Base-by-base conservation (phyloP, 257 asterid genomes). In the Verbena officinalis region DNA sequence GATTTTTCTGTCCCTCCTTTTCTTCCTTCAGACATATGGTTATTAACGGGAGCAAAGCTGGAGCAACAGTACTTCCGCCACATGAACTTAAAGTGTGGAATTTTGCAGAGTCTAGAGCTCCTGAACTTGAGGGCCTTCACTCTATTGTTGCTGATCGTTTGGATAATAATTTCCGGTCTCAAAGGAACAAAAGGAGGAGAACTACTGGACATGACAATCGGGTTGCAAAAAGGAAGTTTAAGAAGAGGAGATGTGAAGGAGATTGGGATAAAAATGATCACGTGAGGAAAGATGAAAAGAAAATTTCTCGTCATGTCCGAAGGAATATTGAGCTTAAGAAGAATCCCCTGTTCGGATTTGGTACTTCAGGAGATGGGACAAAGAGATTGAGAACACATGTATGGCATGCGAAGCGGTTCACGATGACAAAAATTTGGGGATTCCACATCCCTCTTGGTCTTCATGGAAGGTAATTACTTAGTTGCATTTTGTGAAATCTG, bases 391-490 rank as follows among this genome's bases (percentile, higher is more conserved):
- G 91, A 80, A 92, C 98, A 11, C 97, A 93, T 75, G 75, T 90
- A 31, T 93, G 99, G 99, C 95, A 86, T 78, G 99, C 97, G 1
- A 93, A 90, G 68, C 86, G 96, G 50, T 93, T 90, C 65, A 81
- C 68, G 27, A 89, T 91, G 92, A 74, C 81, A 31, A 91, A 89
- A 68, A 73, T 53, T 3, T 93, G 97, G 99, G 95, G 97, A 39
- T 90, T 93, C 64, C 55, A 81, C 76, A 75, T 93, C 56, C 99
- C 97, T 13, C 79, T 87, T 56, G 91, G 94, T 51, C 80, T 84
- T 69, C 90, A 87, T 14, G 95, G 96, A 69, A 86, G 96, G 99
- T 92, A 80, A 22, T 55, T 55, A 12, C 9, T 39, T 5, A 39
- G 5, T 44, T 44, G 51, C 9, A 9, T 44, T 4, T 1, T 44